A percentile compares a stretch with the other conserved stretches of the same genome.
Evolutionary conservation across 2,329 filamentous ascomycete genomes (phyloP).

Genomic region (Pseudogymnoascus destructans): DNA sequence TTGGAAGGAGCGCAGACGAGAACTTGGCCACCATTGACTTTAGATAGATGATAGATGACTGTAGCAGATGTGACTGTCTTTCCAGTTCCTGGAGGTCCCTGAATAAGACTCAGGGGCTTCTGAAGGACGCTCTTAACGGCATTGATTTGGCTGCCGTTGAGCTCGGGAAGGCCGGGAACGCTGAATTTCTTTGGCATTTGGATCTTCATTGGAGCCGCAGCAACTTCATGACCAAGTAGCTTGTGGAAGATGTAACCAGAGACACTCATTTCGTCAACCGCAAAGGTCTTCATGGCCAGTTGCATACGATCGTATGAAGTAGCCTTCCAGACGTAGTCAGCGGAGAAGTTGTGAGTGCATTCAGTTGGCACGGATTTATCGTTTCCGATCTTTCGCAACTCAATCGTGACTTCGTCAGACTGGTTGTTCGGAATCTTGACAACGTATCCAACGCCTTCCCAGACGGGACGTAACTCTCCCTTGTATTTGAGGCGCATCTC

Average conservation of each 20-base stretch:
- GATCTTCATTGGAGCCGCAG: conserved; percentile 88
- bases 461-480: conserved; percentile 78
- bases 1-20: conserved; percentile 96
- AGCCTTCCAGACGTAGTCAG: conserved; percentile 98
- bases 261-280: conserved; percentile 93
- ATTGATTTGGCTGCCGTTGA: conserved; percentile 91
- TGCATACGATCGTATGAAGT: conserved; percentile 99
- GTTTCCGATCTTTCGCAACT: conserved; percentile 85
- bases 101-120: conserved; percentile 87
- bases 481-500: conserved; percentile 98
- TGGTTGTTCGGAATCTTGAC: conserved; percentile 99
- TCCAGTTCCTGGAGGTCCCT: conserved; percentile 90
- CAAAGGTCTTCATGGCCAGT: conserved; percentile 97
- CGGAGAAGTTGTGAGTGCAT: conserved; percentile 94
- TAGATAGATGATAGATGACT: conserved; percentile 94
- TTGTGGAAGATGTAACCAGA: conserved; percentile 99
- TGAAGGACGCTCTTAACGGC: conserved; percentile 92
- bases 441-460: conserved; percentile 97
- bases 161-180: conserved; percentile 81
- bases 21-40: conserved; percentile 88
- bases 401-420: conserved; percentile 92
- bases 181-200: conserved; percentile 94
- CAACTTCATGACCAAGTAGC: conserved; percentile 86
- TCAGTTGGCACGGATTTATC: conserved; percentile 94
- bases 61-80: conserved; percentile 98